Evolutionary conservation across 176 grass and related monocot genomes (phyloP), one percentile per base, ranked within the genome.

Genomic region (Bolboschoenus planiculmis): DNA sequence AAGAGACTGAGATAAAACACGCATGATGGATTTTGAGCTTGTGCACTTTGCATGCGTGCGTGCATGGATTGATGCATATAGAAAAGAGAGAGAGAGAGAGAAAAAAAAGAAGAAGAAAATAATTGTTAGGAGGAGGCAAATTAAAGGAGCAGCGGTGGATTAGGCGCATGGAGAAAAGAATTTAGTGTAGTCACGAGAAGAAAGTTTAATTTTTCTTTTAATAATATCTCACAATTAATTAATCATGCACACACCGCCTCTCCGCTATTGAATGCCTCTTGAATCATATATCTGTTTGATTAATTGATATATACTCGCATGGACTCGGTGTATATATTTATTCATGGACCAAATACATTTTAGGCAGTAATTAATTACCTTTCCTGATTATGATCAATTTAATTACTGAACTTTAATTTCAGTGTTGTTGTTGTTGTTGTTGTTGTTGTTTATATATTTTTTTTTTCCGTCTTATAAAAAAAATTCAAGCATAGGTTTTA

Each of bases 61-160:
- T 78, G 43, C 26, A 78, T 80, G 39, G 23, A 64, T 27, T 21
- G 21, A 64, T 65, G 20, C 14, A 34, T 4, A 36, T 3, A 40
- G 18, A 42, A 39, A 55, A 15, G 11, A 64, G 15, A 67, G 1
- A 10, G 37, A 42, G 42, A 60, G 16, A 70, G 1, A 11, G 37
- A 42, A 59, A 60, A 16, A 1, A 51, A 51, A 51, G 48, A 51
- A 51, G 48, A 51, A 15, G 21, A 68, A 4, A 10, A 26, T 27
- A 42, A 42, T 43, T 66, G 26, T 7, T 46, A 82, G 26, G n/a
- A 63, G 7, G 6, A 81, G 14, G 34, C 14, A 60, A 64, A 82
- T 82, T 82, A 62, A 81, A 44, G 56, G 39, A 82, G 31, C 2
- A 81, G 54, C 80, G 80, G 80, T 63, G 80, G 80, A 48, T 82